Percentiles rank a stretch among this genome's conserved stretches.
Evolutionary conservation across 441 rosid genomes (phyloP).

Genomic region (Gossypium gossypioides): DNA sequence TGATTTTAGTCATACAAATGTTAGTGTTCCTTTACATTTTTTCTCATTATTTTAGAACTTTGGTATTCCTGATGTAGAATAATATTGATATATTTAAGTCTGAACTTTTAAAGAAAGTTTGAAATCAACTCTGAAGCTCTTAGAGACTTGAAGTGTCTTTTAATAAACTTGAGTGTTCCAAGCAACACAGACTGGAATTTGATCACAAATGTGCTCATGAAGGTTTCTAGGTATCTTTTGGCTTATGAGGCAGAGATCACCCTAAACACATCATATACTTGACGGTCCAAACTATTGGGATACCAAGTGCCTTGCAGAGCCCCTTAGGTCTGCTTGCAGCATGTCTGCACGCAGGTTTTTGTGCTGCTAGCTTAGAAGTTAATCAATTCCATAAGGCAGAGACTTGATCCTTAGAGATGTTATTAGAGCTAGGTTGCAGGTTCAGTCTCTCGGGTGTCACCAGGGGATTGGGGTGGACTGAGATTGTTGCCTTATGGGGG

Average conservation of each 20-base stretch:
- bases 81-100: background rate
- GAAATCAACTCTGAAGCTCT: background rate
- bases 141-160: background rate
- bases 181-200: background rate
- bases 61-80: background rate
- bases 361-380: background rate
- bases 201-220: background rate
- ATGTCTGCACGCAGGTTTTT: background rate
- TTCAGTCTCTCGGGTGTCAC: background rate
- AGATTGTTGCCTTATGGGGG: background rate
- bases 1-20: background rate
- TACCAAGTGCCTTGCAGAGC: background rate
- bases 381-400: background rate
- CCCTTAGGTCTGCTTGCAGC: background rate
- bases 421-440: background rate
- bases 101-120: background rate
- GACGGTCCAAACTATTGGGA: background rate
- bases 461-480: background rate
- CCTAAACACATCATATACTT: background rate
- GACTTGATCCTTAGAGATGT: background rate
- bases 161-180: background rate
- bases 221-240: background rate
- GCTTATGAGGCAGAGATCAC: background rate
- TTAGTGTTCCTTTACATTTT: background rate
- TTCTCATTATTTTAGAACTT: background rate